Base-by-base conservation (phyloP, 495 filamentous ascomycete species). In the Tuber aestivum region DNA sequence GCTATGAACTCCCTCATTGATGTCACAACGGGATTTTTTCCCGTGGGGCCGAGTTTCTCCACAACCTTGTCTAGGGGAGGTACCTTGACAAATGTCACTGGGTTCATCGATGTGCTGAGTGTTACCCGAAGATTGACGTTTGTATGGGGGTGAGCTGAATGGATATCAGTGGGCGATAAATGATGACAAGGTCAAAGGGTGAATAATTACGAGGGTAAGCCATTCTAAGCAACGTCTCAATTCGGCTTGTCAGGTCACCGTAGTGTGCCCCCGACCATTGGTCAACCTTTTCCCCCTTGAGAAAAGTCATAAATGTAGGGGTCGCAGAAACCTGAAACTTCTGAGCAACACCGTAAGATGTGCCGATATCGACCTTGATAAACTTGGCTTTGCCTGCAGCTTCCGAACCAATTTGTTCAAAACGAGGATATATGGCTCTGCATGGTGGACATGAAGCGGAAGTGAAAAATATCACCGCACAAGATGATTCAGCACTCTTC, bases 391-490 rank as follows among this genome's bases (percentile, higher is more conserved):
- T 91, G 61, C 87, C 85, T n/a, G 90, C 90, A 38, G 89, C 87
- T 78, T 95, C 91, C 42, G 86, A 88, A 20, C 95, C 94, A 1
- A 97, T 86, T 75, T 92, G 86, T 72, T 97, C 91, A 80, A 94
- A 97, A 9, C 91, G 85, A 27, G 94, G 94, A 79, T 97, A 95
- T 8, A 97, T 87, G 21, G 88, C 84, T 84, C 90, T 93, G 87
- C 95, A 97, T 5, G 95, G 94, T 1, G 90, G 88, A 81, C 95
- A 97, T 41, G 91, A 95, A 5, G 92, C 87, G 16, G 92, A 94
- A 3, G 95, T 97, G 84, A 98, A 98, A 87, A 97, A 98, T 76
- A 97, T 87, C 42, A 95, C 90, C 6, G 93, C 92, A 78, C 92
- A 94, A 2, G 90, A 88, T 27, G 87, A 84, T 32, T 87, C 86